Conservation (phyloP, 345 rosid genomes). For the Aethionema arabicum region DNA sequence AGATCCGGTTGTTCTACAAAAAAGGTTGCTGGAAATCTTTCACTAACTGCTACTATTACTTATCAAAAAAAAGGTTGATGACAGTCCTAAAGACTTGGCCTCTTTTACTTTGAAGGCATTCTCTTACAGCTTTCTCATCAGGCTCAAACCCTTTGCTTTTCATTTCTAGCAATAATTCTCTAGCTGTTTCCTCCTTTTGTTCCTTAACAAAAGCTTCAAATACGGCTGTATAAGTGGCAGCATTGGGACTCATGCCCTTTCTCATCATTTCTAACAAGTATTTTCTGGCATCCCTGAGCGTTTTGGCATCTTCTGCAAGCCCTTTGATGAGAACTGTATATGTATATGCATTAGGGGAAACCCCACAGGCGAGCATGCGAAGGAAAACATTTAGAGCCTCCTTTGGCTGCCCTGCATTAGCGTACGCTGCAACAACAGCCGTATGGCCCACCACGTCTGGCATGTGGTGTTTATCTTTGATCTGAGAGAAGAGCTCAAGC, state of each 20-base stretch:
- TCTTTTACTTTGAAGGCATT: conserved; percentile 43
- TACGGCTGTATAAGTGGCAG: conserved; percentile 48
- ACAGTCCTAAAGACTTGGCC: conserved; percentile 46
- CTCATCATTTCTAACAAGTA: conserved; percentile 63
- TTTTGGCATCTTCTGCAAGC: conserved; percentile 46
- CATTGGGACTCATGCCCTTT: conserved; percentile 59
- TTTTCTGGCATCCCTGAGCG: conserved; percentile 46
- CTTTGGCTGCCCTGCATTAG: conserved; percentile 63
- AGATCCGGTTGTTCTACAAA: conserved; percentile 6
- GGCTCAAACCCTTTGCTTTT: conserved; percentile 50
- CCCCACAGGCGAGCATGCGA: conserved; percentile 70
- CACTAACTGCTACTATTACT: conserved; percentile 29
- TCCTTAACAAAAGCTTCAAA: conserved; percentile 54
- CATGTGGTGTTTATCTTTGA: conserved; percentile 64
- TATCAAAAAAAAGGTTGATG: conserved; percentile 50
- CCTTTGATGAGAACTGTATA: conserved; percentile 62
- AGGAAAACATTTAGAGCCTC: conserved; percentile 57
- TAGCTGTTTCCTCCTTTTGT: conserved; percentile 50
- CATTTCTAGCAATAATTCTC: conserved; percentile 47
- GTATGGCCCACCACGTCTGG: conserved; percentile 76
- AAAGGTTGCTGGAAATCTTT: not conserved
- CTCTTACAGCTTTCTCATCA: conserved; percentile 54
- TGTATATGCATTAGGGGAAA: conserved; percentile 70
- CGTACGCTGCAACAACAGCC: conserved; percentile 71
- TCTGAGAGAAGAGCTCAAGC: conserved; percentile 60